Evolutionary conservation across 1,284 basidiomycete genomes (phyloP), one percentile per base, ranked within the genome.

Genomic region (Microbotryum silenes-acaulis): DNA sequence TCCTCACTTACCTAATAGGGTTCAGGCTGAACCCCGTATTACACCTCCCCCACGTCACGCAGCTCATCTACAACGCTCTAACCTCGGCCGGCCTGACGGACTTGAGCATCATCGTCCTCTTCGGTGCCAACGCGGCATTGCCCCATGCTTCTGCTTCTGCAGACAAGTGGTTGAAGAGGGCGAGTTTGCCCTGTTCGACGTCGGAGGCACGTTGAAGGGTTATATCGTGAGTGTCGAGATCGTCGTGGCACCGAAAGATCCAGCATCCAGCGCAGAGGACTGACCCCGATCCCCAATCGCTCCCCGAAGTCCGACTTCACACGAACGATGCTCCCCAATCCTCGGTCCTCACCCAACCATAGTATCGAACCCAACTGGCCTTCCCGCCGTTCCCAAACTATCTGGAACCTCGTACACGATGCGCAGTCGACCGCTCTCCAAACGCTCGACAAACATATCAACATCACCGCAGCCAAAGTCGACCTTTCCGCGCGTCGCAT

Each of bases 141-240:
- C 89, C 89, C 3, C 89, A 92, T 73, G 90, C 88, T 3, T 79
- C 80, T 29, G 88, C 88, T 2, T 53, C 21, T 18, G 84, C 83
- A 0, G 85, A 90, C 70, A 81, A 84, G 27, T 71, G 71, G 2
- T 78, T 91, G 5, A 75, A 1, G 71, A 75, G 54, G 72, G 79
- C 12, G 89, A 92, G 67, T 81, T 88, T 63, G 81, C 85, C 16
- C 79, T 92, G n/a, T 85, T 91, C 61, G 89, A 92, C 72, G 82
- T 83, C 57, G 87, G 51, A 12, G 62, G 62, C 1, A 16, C 54
- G 2, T 27, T 63, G 8, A 33, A 54, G n/a, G 62, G 62, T 12
- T 63, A 63, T 48, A 54, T 60, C 50, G 57, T 23, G 48, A 56
- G 56, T 51, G 20, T 42, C 4, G 23, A 12, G 29, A 16, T 5